Conservation (phyloP, 2,329 filamentous ascomycete genomes). For the Chaetomium globosum region DNA sequence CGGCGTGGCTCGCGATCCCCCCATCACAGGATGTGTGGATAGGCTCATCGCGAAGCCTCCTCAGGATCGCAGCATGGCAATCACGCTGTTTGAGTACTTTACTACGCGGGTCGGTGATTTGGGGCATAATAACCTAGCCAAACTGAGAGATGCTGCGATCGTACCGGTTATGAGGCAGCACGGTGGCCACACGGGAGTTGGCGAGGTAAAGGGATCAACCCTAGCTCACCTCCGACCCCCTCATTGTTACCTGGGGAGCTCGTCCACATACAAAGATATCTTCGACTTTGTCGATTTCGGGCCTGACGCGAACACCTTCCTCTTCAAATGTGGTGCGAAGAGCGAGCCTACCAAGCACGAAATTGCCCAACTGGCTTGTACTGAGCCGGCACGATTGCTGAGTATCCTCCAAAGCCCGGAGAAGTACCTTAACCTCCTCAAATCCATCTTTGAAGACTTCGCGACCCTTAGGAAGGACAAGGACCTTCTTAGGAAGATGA, state of each 20-base stretch:
- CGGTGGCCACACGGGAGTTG: conserved; percentile 40
- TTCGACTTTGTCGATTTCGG: conserved; percentile 98
- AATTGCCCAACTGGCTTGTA: conserved; percentile 79
- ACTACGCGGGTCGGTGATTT: conserved; percentile 75
- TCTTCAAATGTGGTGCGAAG: conserved; percentile 87
- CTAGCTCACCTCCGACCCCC: conserved; percentile 66
- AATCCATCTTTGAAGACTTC: conserved; percentile 75
- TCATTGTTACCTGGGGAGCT: conserved; percentile 77
- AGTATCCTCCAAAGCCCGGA: conserved; percentile 77
- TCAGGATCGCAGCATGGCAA: conserved; percentile 64
- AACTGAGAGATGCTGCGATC: conserved; percentile 66
- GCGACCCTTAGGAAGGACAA: conserved; percentile 74
- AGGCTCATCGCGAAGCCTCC: conserved; percentile 74
- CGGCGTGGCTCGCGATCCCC: conserved; percentile 80
- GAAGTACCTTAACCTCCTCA: conserved; percentile 82
- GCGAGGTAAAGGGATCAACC: conserved; percentile 48
- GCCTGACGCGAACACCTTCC: conserved; percentile 79
- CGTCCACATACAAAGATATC: conserved; percentile 75
- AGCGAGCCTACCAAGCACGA: conserved; percentile 85
- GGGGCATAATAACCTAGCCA: conserved; percentile 60
- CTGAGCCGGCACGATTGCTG: conserved; percentile 79
- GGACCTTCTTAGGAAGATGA: conserved; percentile 75
- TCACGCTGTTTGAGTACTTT: conserved; percentile 79
- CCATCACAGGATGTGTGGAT: conserved; percentile 74
- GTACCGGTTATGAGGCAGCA: conserved; percentile 62